Evolutionary conservation across 768 basidiomycete genomes (phyloP), one percentile per base, ranked within the genome.

Genomic region (Suillus ampliporus): DNA sequence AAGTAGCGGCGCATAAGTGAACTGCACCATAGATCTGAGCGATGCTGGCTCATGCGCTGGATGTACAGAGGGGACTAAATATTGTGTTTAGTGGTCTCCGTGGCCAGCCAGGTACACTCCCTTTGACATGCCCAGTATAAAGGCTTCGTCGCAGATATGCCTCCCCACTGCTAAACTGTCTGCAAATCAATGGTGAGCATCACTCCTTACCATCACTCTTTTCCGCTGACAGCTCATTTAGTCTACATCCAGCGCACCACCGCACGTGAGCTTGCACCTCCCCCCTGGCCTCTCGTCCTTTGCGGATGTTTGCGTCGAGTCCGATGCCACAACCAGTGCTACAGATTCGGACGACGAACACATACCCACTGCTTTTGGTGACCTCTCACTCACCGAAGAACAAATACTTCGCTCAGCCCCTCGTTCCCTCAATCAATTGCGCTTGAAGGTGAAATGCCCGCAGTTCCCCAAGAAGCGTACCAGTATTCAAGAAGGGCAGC

Each of bases 361-460:
- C 65, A n/a, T n/a, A n/a, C n/a, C n/a, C n/a, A 79, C 71, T 31
- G 80, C 74, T 13, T 84, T 75, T 44, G 83, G 84, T 11, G 81
- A 84, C 28, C 78, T 83, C 81, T 81, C 6, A 1, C 71, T n/a
- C n/a, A n/a, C n/a, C n/a, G n/a, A n/a, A n/a, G n/a, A n/a, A n/a
- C n/a, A n/a, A n/a, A n/a, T n/a, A n/a, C n/a, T 81, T 5, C 78
- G 78, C 0, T 72, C 67, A 4, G 53, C 61, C 1, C 3, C 47
- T 8, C 53, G 50, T 14, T 35, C 35, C 3, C 41, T 65, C 21
- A 62, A 61, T 11, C 65, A 64, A 53, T 65, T 75, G 23, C 68
- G 70, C 14, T 71, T 74, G 11, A 72, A 62, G 63, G 58, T 76
- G 10, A 68, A 61, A 14, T 65, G 74, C 5, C 70, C 73, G 11